Base-by-base conservation (phyloP, 75 land plant species). In the Isoetes taiwanensis region DNA sequence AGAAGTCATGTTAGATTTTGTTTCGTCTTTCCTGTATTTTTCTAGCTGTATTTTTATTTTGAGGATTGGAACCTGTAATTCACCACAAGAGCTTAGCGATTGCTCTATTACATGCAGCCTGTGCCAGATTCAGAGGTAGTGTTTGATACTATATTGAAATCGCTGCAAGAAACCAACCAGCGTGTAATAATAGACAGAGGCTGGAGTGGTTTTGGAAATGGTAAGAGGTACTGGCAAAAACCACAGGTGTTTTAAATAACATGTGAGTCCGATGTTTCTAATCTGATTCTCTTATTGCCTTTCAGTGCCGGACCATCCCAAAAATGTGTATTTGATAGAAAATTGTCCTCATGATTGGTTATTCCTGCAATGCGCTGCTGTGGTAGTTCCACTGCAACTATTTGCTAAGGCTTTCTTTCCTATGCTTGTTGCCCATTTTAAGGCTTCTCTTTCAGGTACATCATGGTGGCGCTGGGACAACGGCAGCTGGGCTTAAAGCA, bases 401-500 rank as follows among this genome's bases (percentile, higher is more conserved):
- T n/a, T n/a, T n/a, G n/a, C n/a, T n/a, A n/a, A n/a, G n/a, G n/a
- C n/a, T n/a, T n/a, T n/a, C n/a, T n/a, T n/a, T n/a, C n/a, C n/a
- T n/a, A n/a, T n/a, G n/a, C n/a, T n/a, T n/a, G n/a, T n/a, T n/a
- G n/a, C n/a, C n/a, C n/a, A n/a, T n/a, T n/a, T n/a, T n/a, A n/a
- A n/a, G n/a, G 39, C 14, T 37, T 37, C 9, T 9, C 4, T 46
- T 46, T n/a, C 6, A 46, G 50, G 50, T 46, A 19, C 50, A 46
- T 46, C 50, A 46, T 23, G 50, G 50, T 46, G 50, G 50, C 16
- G 50, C 50, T 46, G 50, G 50, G 25, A 46, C 50, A 46, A 46
- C 50, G 5, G 50, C 50, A 19, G 50, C 50, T 46, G 50, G 50
- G 4, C 50, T 46, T 23, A 46, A 46, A 46, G 50, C 50, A 6